Conservation (phyloP, 306 rosid species). For the Quercus wislizeni region DNA sequence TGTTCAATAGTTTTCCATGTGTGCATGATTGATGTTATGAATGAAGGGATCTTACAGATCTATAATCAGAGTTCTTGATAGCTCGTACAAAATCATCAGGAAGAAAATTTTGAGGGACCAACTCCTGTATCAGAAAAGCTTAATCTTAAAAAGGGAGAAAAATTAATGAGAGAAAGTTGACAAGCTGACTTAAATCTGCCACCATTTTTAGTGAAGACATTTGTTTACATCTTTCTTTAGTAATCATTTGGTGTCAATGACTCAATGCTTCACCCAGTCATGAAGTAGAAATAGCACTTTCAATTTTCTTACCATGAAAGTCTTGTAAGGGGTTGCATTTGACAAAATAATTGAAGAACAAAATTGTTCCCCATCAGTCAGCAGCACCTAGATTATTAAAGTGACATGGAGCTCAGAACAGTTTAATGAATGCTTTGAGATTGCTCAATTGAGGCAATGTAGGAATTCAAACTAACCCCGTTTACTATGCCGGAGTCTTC, state of each 20-base stretch:
- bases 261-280: not conserved
- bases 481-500: slow-evolving; percentile 56
- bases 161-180: slow-evolving; percentile 7
- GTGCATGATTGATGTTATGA: no score
- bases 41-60: slow-evolving; percentile 61
- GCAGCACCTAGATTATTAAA: slow-evolving; percentile 49
- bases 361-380: slow-evolving; percentile 78
- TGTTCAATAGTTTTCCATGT: not conserved
- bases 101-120: slow-evolving; percentile 56
- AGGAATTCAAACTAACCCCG: slow-evolving; percentile 71
- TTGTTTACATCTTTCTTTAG: not conserved
- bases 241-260: not conserved
- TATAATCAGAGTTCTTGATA: slow-evolving; percentile 69
- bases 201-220: not conserved
- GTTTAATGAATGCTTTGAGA: slow-evolving; percentile 3
- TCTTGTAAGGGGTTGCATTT: slow-evolving; percentile 84
- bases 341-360: slow-evolving; percentile 75
- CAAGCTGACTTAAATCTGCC: not conserved
- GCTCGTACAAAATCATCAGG: slow-evolving; percentile 66
- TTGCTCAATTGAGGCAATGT: slow-evolving; percentile 33
- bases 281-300: not conserved
- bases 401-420: not conserved
- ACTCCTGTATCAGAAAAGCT: slow-evolving; percentile 54
- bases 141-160: slow-evolving; percentile 9
- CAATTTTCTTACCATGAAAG: slow-evolving; percentile 57